Percentiles rank a stretch among this genome's conserved stretches.
Evolutionary conservation across 2,329 filamentous ascomycete genomes (phyloP).

Genomic region (Helicocarpus griseus): DNA sequence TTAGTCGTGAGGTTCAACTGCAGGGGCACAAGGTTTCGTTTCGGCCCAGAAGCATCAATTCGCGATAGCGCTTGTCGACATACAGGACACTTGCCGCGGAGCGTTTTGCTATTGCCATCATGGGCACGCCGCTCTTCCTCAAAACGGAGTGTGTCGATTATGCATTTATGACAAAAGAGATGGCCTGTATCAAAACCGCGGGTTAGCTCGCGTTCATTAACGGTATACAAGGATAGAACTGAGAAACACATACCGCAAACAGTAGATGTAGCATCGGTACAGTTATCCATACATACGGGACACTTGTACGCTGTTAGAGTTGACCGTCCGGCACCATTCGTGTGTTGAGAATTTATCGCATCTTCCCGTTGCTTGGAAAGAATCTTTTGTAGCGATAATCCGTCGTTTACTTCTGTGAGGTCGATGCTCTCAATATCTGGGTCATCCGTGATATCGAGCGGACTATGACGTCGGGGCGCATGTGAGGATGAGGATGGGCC

Average conservation of each 20-base stretch:
- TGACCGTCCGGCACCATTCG: slow-evolving; percentile 21
- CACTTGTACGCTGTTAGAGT: slow-evolving; percentile 44
- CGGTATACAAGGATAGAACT: not conserved
- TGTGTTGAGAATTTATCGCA: slow-evolving; percentile 37
- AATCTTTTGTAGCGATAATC: slow-evolving; percentile 31
- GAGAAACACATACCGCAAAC: slow-evolving; percentile 45
- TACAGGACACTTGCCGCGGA: slow-evolving; percentile 35
- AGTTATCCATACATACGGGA: slow-evolving; percentile 55
- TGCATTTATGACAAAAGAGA: slow-evolving; percentile 55
- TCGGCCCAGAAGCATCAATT: slow-evolving; percentile 26
- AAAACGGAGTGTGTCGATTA: slow-evolving; percentile 50
- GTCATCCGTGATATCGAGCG: not conserved
- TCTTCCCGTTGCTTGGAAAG: slow-evolving; percentile 46
- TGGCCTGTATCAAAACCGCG: slow-evolving; percentile 39
- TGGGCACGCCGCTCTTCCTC: slow-evolving; percentile 41
- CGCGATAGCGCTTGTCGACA: slow-evolving; percentile 33
- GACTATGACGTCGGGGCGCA: not conserved
- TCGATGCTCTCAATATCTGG: slow-evolving; percentile 40
- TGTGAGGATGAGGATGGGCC: not conserved
- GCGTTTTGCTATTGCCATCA: slow-evolving; percentile 20
- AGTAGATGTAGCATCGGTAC: slow-evolving; percentile 50
- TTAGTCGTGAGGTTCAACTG: slow-evolving; percentile 28
- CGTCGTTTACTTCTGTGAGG: slow-evolving; percentile 36
- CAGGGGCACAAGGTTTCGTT: slow-evolving; percentile 29
- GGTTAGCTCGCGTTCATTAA: not conserved